phyloP scores from a whole-genome alignment of 2,329 filamentous ascomycete species.

The Simplicillium aogashimaense region DNA sequence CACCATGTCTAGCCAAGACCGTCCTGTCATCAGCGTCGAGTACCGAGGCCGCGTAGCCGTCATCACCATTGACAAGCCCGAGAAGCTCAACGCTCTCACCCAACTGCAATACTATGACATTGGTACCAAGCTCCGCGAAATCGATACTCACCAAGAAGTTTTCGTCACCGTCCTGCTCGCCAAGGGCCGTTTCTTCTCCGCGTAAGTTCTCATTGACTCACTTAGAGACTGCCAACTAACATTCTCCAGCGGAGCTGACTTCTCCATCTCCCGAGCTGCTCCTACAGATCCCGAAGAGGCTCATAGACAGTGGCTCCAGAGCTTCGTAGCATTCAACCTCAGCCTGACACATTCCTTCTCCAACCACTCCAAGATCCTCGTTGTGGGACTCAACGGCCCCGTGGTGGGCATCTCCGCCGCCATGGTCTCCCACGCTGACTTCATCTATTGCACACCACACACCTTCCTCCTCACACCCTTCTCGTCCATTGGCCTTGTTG shows the following conservation, averaged over 20 bases:
- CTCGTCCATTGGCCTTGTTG: constrained; percentile 77
- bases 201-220: constrained; percentile 42
- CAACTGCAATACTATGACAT: constrained; percentile 69
- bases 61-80: constrained; percentile 75
- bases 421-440: constrained; percentile 74
- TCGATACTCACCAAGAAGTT: constrained; percentile 71
- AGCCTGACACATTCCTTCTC: constrained; percentile 87
- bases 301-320: constrained; percentile 49
- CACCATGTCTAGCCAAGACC: not conserved
- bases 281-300: constrained; percentile 20
- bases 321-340: constrained; percentile 78
- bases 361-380: constrained; percentile 85
- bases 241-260: constrained; percentile 64
- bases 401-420: constrained; percentile 83
- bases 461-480: constrained; percentile 88
- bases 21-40: constrained; percentile 24
- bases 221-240: not conserved
- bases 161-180: constrained; percentile 77
- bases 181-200: constrained; percentile 79
- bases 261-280: constrained; percentile 42
- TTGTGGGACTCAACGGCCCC: constrained; percentile 86
- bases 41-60: constrained; percentile 44
- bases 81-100: constrained; percentile 79
- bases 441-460: constrained; percentile 77
- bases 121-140: constrained; percentile 61